A percentile compares a stretch with the other conserved stretches of the same genome.
Evolutionary conservation across 306 rosid species (phyloP).

Genomic region (Medicago ruthenica): DNA sequence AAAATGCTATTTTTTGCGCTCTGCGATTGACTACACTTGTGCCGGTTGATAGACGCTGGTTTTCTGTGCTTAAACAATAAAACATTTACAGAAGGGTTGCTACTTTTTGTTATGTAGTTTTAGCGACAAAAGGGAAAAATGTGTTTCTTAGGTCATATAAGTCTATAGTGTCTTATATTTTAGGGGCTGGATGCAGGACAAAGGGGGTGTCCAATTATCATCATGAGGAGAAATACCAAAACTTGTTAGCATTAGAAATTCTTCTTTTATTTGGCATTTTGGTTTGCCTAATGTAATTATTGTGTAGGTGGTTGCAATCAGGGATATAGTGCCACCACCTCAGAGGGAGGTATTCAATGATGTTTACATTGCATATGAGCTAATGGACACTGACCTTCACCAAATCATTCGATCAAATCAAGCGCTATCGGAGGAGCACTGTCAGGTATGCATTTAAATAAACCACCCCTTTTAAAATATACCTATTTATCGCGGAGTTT

Average conservation of each 20-base stretch:
- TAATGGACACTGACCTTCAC: constrained; percentile 98
- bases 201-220: not conserved
- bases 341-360: constrained; percentile 78
- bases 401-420: constrained; percentile 96
- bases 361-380: constrained; percentile 96
- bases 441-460: constrained; percentile 67
- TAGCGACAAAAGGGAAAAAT: not conserved
- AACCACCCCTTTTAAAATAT: constrained; percentile 24
- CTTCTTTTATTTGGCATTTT: constrained; percentile 5
- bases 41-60: not conserved
- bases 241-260: constrained; percentile 3
- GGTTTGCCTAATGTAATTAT: constrained; percentile 22
- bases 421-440: constrained; percentile 93
- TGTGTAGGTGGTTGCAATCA: constrained; percentile 84
- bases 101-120: constrained; percentile 31
- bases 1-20: not conserved
- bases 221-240: not conserved
- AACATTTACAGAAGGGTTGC: not conserved
- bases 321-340: constrained; percentile 96
- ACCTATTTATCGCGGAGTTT: not conserved
- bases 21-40: no score
- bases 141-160: constrained; percentile 20
- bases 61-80: not conserved
- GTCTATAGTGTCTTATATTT: not conserved
- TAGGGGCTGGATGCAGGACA: not conserved